Evolutionary conservation across 1,139 yeast genomes (phyloP), one percentile per base, ranked within the genome.

Genomic region (Debaryomycetaceae sp.): DNA sequence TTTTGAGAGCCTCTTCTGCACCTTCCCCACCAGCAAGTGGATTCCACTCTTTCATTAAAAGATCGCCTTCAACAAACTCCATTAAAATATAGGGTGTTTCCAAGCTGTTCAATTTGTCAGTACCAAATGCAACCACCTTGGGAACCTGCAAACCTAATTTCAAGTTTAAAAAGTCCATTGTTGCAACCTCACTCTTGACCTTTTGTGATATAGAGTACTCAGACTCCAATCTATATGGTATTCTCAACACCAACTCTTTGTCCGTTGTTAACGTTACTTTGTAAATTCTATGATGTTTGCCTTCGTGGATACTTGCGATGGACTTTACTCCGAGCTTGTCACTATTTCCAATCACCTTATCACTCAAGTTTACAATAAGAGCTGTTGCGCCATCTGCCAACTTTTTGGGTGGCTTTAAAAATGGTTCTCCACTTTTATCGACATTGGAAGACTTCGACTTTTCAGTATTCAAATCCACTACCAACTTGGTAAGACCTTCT

Each of bases 171-270:
- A 87, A 91, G 61, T 91, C 97, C 70, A 86, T 70, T 1, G 98
- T 91, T 17, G 98, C 98, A 35, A 83, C 96, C 63, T 92, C 98
- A 60, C 92, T 81, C 59, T 84, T 83, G 55, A 92, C 72, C 49
- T 87, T 82, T 47, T 79, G 72, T 35, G 78, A 68, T 41, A 85
- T 77, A 41, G 85, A 79, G 46, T 73, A 77, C 42, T 78, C 80
- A 17, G 86, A 75, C 40, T 74, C 86, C 42, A 83, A 67, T 36
- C 83, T 78, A 59, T 92, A 92, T 11, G 98, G 98, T 41, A 92
- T 78, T 61, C 98, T 78, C 59, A 92, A 73, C 17, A 87, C 79
- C 48, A 85, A 81, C 9, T 76, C 66, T 49, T 79, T 81, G 6
- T 73, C 82, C 38, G 83, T 76, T 43, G 77, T 75, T 42, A 89